Base-by-base conservation (phyloP, 169 alveolate genomes). In the Perkinsus chesapeaki region DNA sequence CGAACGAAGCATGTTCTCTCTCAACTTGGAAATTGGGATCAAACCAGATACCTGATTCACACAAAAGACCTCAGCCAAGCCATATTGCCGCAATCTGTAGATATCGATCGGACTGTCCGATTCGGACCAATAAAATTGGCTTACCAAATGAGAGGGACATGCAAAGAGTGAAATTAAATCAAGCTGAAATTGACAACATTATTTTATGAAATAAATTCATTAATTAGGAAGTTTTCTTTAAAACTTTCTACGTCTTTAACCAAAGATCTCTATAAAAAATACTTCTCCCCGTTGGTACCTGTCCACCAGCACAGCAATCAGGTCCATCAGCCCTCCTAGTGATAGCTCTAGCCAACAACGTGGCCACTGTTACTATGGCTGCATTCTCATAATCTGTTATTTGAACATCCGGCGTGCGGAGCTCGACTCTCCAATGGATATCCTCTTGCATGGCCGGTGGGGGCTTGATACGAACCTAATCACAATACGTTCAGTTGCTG, bases 361-460 rank as follows among this genome's bases (percentile, higher is more conserved):
- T 91, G 0, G 95, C 82, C 34, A 96, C 93, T n/a, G 94, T 73
- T 39, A 96, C 91, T 73, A 96, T 95, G 37, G 97, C 95, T 5
- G 60, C 60, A 92, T 97, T 97, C 93, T 97, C 98, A 93, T 93
- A 97, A 23, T 96, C 96, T 39, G 97, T 96, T 7, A 97, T 82
- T 91, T 97, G 95, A 34, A 96, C 92, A 95, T 96, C 98, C 94
- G 95, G 95, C 10, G 97, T 95, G 48, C 98, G 93, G 60, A 97
- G 95, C 94, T 97, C 98, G 0, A 96, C 97, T 94, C 97, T 96
- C 97, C 97, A 97, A 0, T 97, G 97, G 20, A 96, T 94, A 27
- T 95, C 95, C 1, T 94, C 43, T 82, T 95, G 60, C 93, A 92
- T 92, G 27, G 95, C 73, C 3, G 98, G 97, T 0, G 98, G 98